Evolutionary conservation across 2,329 filamentous ascomycete genomes (phyloP).

Genomic region (Incumbomyces lentus): DNA sequence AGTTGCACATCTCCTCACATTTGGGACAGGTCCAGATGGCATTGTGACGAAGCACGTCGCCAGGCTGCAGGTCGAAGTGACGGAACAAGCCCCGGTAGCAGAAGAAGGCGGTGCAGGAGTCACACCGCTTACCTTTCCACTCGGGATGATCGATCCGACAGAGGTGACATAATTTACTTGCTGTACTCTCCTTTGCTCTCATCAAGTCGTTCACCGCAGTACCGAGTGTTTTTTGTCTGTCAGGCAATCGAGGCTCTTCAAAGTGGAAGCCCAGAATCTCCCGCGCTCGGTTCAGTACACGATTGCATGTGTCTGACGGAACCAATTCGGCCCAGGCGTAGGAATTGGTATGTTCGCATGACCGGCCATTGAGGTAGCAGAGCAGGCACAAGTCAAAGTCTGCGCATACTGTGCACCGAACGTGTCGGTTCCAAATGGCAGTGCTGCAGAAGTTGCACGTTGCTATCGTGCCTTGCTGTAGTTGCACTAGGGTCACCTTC

Average conservation of each 20-base stretch:
- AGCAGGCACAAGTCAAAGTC: conserved; percentile 29
- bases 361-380: conserved; percentile 28
- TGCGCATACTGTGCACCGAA: conserved; percentile 28
- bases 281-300: conserved; percentile 21
- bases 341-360: conserved; percentile 26
- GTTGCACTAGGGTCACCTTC: conserved; percentile 23
- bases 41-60: conserved; percentile 23
- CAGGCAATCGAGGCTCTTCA: conserved; percentile 19
- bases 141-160: conserved; percentile 27
- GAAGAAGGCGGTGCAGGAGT: conserved; percentile 27
- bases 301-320: conserved; percentile 22
- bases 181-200: conserved; percentile 19
- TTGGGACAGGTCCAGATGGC: conserved; percentile 27
- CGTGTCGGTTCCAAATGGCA: conserved; percentile 30
- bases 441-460: conserved; percentile 29
- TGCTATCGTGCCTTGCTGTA: conserved; percentile 26
- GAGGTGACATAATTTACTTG: conserved; percentile 25
- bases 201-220: conserved; percentile 25
- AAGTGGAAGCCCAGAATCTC: conserved; percentile 21
- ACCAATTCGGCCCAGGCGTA: conserved; percentile 28
- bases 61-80: conserved; percentile 27
- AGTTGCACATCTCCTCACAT: conserved; percentile 27
- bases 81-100: conserved; percentile 28
- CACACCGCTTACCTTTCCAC: conserved; percentile 27
- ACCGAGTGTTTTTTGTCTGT: conserved; percentile 21